phyloP scores from a whole-genome alignment of 2,329 filamentous ascomycete genomes.

The Ceratocystiopsis sp. region DNA sequence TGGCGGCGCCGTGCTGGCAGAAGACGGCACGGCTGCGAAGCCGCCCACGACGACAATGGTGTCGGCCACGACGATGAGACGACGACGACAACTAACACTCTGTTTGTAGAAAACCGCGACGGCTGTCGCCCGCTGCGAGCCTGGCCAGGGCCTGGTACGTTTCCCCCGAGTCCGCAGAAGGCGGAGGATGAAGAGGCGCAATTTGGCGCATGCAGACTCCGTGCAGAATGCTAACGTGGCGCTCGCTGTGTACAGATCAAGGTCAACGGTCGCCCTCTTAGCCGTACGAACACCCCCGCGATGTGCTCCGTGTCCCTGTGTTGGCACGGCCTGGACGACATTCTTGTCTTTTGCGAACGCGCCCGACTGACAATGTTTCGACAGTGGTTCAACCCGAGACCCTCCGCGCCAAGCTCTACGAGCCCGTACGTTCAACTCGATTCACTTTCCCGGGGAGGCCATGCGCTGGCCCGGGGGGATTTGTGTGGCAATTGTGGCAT shows the following conservation, averaged over 20 bases:
- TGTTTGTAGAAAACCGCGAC: constrained; percentile 53
- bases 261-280: constrained; percentile 92
- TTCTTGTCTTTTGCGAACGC: background rate
- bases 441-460: background rate
- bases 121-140: constrained; percentile 78
- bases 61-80: too few relatives aligned
- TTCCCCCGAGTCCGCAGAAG: background rate
- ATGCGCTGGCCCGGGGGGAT: too few relatives aligned
- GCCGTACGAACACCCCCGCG: constrained; percentile 4
- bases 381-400: constrained; percentile 11
- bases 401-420: constrained; percentile 57
- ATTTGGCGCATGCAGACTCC: too few relatives aligned
- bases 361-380: background rate
- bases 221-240: background rate
- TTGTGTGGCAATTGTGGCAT: too few relatives aligned
- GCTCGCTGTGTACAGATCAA: constrained; percentile 35
- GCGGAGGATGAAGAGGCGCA: too few relatives aligned
- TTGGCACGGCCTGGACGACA: background rate
- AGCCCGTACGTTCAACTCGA: constrained; percentile 39
- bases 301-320: too few relatives aligned
- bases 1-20: too few relatives aligned
- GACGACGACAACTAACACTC: background rate
- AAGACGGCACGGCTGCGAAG: constrained; percentile 1
- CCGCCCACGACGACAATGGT: too few relatives aligned
- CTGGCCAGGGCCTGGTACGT: constrained; percentile 43